phyloP scores from a whole-genome alignment of 2,329 filamentous ascomycete genomes.

The Bipolaris cookei region DNA sequence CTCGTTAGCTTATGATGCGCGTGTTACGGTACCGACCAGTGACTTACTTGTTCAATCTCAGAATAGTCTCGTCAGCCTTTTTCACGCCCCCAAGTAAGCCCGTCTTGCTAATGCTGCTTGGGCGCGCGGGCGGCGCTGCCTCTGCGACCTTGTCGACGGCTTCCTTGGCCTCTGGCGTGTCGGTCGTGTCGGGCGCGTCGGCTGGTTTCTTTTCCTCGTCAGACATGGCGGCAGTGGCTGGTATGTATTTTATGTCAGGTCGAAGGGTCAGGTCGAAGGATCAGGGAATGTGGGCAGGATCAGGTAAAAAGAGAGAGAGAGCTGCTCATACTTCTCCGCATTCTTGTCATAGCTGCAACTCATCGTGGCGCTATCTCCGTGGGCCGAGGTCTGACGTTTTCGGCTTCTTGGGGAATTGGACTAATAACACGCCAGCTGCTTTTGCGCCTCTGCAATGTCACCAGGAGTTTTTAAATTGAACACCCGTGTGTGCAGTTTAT shows the following conservation, averaged over 20 bases:
- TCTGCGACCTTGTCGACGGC: slow-evolving; percentile 33
- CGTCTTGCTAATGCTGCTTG: slow-evolving; percentile 12
- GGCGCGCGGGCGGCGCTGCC: slow-evolving; percentile 27
- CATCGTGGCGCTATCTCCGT: slow-evolving; percentile 2
- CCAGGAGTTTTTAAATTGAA: background rate
- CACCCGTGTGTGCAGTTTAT: too few species aligned
- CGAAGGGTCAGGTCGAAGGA: slow-evolving; percentile 12
- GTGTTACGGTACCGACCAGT: too few species aligned
- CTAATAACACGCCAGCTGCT: background rate
- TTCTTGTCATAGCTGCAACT: slow-evolving; percentile 1
- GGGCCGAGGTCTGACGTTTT: slow-evolving; percentile 24
- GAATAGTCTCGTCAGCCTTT: slow-evolving; percentile 48
- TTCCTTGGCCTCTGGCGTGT: slow-evolving; percentile 31
- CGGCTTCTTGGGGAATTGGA: background rate
- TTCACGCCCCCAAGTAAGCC: slow-evolving; percentile 40
- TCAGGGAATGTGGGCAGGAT: slow-evolving; percentile 25
- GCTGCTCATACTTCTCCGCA: slow-evolving; percentile 26
- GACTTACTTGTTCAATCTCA: slow-evolving; percentile 54
- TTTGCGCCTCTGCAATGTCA: background rate
- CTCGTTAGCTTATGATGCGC: slow-evolving; percentile 7
- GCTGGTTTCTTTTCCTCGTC: slow-evolving; percentile 39
- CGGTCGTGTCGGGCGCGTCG: slow-evolving; percentile 36
- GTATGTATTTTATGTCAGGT: slow-evolving; percentile 9
- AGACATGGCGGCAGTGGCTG: slow-evolving; percentile 35
- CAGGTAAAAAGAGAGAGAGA: slow-evolving; percentile 14